Evolutionary conservation across 176 grass and related monocot genomes (phyloP).

Genomic region (Poa annua): DNA sequence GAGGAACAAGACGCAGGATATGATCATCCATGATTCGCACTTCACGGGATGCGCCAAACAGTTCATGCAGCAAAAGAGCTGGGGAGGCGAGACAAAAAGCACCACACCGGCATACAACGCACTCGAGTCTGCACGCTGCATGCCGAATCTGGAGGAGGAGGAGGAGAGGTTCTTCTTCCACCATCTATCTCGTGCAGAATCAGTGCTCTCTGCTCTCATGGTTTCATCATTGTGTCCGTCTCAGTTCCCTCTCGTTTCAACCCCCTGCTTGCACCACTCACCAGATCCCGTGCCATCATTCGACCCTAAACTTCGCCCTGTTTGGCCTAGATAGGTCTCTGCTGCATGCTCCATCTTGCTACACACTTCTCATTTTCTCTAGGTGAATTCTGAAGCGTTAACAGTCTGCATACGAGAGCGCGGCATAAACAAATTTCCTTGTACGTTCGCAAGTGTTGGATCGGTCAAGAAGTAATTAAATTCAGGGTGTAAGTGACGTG

Average conservation of each 20-base stretch:
- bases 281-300: slow-evolving; percentile 30
- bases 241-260: slow-evolving; percentile 11
- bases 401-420: too few species aligned
- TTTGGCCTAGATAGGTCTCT: too few species aligned
- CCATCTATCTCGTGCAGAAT: slow-evolving; percentile 11
- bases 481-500: too few species aligned
- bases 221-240: slow-evolving; percentile 43
- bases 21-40: not conserved
- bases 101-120: slow-evolving; percentile 13
- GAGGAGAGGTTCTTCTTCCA: not conserved
- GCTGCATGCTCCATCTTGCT: too few species aligned
- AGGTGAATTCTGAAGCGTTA: too few species aligned
- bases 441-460: too few species aligned
- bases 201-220: slow-evolving; percentile 15
- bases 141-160: not conserved
- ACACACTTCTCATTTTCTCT: too few species aligned
- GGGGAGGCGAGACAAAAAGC: not conserved
- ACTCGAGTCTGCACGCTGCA: slow-evolving; percentile 24
- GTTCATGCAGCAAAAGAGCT: not conserved
- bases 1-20: not conserved
- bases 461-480: too few species aligned
- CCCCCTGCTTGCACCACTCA: not conserved
- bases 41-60: not conserved
- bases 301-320: not conserved
- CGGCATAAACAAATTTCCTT: too few species aligned